Evolutionary conservation across 2,329 filamentous ascomycete genomes (phyloP).

Genomic region (Curvularia hawaiiensis): DNA sequence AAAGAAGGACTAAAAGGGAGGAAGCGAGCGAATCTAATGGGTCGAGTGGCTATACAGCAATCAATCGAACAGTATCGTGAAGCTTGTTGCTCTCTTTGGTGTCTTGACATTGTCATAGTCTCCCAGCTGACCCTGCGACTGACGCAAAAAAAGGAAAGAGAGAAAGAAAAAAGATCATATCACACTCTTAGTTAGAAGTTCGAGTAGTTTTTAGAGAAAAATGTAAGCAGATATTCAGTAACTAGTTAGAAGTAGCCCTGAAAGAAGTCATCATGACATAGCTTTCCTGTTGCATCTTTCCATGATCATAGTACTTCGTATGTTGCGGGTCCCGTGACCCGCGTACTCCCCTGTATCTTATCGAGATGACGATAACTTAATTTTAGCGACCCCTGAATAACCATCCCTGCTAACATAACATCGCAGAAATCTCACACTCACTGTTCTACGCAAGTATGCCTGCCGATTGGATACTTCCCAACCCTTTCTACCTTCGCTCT

Average conservation of each 20-base stretch:
- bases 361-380: neutral
- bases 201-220: neutral
- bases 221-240: neutral
- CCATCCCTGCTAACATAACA: neutral
- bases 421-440: neutral
- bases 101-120: neutral
- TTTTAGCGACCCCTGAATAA: constrained; percentile 7
- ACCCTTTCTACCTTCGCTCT: neutral
- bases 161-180: neutral
- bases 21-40: neutral
- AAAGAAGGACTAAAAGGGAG: constrained; percentile 29
- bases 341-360: neutral
- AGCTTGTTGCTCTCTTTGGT: neutral
- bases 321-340: neutral
- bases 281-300: too few species aligned
- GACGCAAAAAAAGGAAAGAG: neutral
- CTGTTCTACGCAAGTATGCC: neutral
- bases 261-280: neutral
- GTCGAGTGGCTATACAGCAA: neutral
- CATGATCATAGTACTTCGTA: neutral
- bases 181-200: neutral
- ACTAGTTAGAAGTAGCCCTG: neutral
- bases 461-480: constrained; percentile 1
- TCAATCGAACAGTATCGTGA: neutral
- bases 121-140: neutral